Conservation (phyloP, 371 early-diverging fungal genomes). For the Rhizopus sp. region DNA sequence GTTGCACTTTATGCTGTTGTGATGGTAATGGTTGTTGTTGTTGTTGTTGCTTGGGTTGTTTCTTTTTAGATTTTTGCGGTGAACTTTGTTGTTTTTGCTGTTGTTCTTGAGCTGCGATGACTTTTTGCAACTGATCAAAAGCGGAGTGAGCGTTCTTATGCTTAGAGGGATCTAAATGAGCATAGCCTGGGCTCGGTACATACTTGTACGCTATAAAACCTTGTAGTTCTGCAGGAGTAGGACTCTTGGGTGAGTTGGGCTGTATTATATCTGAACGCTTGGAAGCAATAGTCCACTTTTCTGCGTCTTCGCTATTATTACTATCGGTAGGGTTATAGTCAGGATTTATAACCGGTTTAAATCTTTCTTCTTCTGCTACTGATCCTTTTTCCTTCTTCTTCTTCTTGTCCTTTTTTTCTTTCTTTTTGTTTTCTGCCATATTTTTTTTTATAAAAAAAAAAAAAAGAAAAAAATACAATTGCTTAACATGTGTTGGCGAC, state of each 20-base stretch:
- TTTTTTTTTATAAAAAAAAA: background rate
- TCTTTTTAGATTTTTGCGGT: background rate
- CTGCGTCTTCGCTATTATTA: background rate
- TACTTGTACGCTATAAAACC: slow-evolving; percentile 22
- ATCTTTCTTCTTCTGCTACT: slow-evolving; percentile 7
- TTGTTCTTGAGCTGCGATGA: slow-evolving; percentile 3
- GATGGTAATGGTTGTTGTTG: background rate
- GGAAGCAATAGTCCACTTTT: slow-evolving; percentile 12
- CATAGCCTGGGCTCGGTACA: slow-evolving; percentile 19
- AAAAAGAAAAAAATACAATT: background rate
- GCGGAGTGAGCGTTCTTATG: slow-evolving; percentile 19
- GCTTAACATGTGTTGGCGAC: too few relatives aligned
- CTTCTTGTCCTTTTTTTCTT: slow-evolving; percentile 14
- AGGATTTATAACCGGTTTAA: slow-evolving; percentile 24
- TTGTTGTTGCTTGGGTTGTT: background rate
- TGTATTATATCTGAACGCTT: slow-evolving; percentile 7
- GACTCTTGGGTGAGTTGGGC: background rate
- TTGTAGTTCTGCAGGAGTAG: slow-evolving; percentile 25
- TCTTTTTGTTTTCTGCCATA: slow-evolving; percentile 7
- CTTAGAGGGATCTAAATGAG: slow-evolving; percentile 26
- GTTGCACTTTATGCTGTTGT: background rate
- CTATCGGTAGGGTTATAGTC: slow-evolving; percentile 10
- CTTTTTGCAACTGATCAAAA: slow-evolving; percentile 21
- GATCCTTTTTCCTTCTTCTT: background rate
- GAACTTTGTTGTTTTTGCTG: slow-evolving; percentile 1